Evolutionary conservation across 148 eudicot species (phyloP).

Genomic region (Rheum nobile): DNA sequence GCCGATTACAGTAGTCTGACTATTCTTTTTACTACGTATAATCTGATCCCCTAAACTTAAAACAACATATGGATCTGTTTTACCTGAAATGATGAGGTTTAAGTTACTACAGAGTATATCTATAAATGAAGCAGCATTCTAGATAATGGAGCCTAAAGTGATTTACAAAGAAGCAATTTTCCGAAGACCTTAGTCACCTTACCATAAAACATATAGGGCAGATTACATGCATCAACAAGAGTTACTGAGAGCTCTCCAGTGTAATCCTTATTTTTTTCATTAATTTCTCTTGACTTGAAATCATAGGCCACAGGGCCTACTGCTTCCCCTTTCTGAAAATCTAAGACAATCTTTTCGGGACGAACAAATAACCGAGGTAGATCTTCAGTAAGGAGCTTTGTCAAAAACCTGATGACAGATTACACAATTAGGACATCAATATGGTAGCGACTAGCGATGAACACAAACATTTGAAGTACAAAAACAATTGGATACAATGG

Average conservation of each 20-base stretch:
- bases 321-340: constrained; percentile 85
- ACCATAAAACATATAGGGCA: constrained; percentile 67
- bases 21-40: constrained; percentile 82
- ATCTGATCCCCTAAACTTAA: constrained; percentile 81
- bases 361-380: constrained; percentile 89
- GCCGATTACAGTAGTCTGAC: constrained; percentile 95
- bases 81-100: constrained; percentile 38
- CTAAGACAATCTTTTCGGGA: constrained; percentile 89
- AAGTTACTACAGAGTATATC: background rate
- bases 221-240: constrained; percentile 91
- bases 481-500: background rate
- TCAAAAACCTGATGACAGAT: constrained; percentile 62
- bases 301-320: constrained; percentile 62
- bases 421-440: background rate
- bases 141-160: background rate
- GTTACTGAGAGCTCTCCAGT: constrained; percentile 95
- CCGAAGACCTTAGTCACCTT: constrained; percentile 6
- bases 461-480: background rate
- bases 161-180: background rate
- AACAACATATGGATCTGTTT: constrained; percentile 89
- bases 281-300: constrained; percentile 58
- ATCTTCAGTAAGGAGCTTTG: constrained; percentile 90
- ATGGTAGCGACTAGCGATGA: background rate
- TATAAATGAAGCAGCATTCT: background rate
- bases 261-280: constrained; percentile 76